These are phyloP conservation scores for Sporisorium iseilematis-ciliati DNA, from an alignment of 1,284 basidiomycete species.

Conservation along the genomic window DNA sequence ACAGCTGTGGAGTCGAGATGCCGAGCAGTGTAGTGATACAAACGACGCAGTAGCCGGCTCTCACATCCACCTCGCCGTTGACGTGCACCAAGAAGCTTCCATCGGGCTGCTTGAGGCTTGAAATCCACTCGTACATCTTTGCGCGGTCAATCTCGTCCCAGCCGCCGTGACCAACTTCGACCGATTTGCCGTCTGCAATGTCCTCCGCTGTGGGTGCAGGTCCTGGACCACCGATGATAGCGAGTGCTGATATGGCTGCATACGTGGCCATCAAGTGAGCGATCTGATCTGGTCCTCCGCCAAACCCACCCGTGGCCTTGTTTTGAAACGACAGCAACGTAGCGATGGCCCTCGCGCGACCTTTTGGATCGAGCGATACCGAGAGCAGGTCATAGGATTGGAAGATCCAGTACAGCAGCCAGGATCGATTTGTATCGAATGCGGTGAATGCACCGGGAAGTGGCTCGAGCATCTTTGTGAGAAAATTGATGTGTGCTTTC, in stretches of 20 bases:
- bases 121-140: slow-evolving; percentile 88
- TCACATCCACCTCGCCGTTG: slow-evolving; percentile 92
- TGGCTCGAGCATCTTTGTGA: slow-evolving; percentile 60
- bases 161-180: slow-evolving; percentile 60
- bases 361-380: slow-evolving; percentile 46
- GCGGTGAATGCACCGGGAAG: slow-evolving; percentile 61
- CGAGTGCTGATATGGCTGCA: slow-evolving; percentile 85
- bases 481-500: slow-evolving; percentile 59
- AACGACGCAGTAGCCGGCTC: slow-evolving; percentile 82
- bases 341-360: slow-evolving; percentile 57
- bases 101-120: slow-evolving; percentile 91
- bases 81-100: slow-evolving; percentile 92
- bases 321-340: slow-evolving; percentile 68
- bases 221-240: slow-evolving; percentile 78
- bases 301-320: slow-evolving; percentile 79
- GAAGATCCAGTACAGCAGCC: slow-evolving; percentile 68
- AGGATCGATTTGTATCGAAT: slow-evolving; percentile 67
- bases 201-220: slow-evolving; percentile 69
- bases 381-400: slow-evolving; percentile 65
- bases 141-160: slow-evolving; percentile 70
- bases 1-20: slow-evolving; percentile 87
- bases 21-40: slow-evolving; percentile 80
- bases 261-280: slow-evolving; percentile 92
- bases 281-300: slow-evolving; percentile 88
- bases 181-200: slow-evolving; percentile 73